Conservation (phyloP, 192 early-diverging fungal species). For the Podila clonocystis region DNA sequence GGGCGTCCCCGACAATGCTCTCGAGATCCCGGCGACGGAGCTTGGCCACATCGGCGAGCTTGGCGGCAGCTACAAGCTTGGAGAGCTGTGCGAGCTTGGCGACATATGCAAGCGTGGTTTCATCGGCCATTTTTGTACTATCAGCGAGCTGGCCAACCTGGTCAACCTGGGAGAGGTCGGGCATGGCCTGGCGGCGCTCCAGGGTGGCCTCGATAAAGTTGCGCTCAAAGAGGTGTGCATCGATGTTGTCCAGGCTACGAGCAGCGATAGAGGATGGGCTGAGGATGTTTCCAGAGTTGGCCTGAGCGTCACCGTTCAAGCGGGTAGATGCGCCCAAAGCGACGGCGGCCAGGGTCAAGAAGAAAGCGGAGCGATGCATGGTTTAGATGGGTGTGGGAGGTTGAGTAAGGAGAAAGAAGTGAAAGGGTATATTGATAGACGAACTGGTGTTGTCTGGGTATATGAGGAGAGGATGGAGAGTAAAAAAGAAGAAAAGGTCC, state of each 20-base stretch:
- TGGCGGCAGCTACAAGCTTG: neutral
- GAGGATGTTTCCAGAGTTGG: neutral
- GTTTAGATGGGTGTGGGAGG: neutral
- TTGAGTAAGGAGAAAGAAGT: neutral
- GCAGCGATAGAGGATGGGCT: slow-evolving; percentile 1
- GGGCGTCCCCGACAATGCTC: too few relatives aligned
- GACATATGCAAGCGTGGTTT: too few relatives aligned
- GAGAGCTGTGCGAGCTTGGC: neutral
- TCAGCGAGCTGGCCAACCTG: neutral
- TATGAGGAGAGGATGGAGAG: neutral
- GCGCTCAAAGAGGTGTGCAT: neutral
- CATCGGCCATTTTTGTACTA: neutral
- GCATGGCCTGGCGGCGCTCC: neutral
- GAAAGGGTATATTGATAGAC: neutral
- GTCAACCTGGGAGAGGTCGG: too few relatives aligned
- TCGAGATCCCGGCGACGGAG: neutral
- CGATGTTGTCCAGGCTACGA: neutral
- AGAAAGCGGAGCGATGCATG: slow-evolving; percentile 19
- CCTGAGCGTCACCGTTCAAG: neutral
- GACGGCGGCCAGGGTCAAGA: slow-evolving; percentile 27
- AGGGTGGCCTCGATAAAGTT: neutral
- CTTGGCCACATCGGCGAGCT: neutral
- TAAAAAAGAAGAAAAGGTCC: neutral
- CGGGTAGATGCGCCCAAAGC: slow-evolving; percentile 21
- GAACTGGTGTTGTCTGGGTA: neutral